Base-by-base conservation (phyloP, 2,329 filamentous ascomycete genomes). In the Clonostachys chloroleuca region DNA sequence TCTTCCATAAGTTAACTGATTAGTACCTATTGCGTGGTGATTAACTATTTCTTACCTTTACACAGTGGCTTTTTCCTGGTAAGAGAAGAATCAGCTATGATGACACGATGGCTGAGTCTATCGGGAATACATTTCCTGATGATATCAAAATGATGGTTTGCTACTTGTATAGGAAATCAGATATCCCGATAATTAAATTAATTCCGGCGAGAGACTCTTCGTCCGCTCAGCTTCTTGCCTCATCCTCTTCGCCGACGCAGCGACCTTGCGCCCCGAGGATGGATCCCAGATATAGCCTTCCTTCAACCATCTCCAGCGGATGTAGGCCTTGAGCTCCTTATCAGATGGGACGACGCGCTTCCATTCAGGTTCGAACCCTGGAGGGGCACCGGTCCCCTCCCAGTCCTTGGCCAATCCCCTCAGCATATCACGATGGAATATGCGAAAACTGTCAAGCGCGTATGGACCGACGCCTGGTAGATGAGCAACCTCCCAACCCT, bases 241-340 rank as follows among this genome's bases (percentile, higher is more conserved):
- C 44, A 46, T 46, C 14, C 36, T 46, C n/a, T 42, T 40, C 36
- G 36, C 24, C n/a, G 44, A 46, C n/a, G 44, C 44, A 17, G 6
- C 18, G 9, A 42, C 39, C n/a, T 34, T 42, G 12, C 36, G 13
- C 16, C 44, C 44, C 14, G 44, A 9, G 24, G 24, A 30, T 3
- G 46, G 46, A 40, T 48, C 46, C 46, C 42, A 48, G 12, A 44
- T 14, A 24, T 39, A 45, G 10, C 46, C 46, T 20, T 44, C 41
- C 42, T 41, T 48, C 24, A 48, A 39, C 46, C 46, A 48, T 42
- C 18, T 48, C 46, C 46, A 48, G 13, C 42, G 41, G 12, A 48
- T 40, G 16, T 48, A 48, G 13, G 46, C 46, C 42, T 48, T 48
- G 12, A 48, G 34, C 35, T 48, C 46, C 24, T 48, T 48, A n/a